Percentiles rank a stretch among this genome's conserved stretches.
phyloP scores from a whole-genome alignment of 2,329 filamentous ascomycete genomes.

The Dendrostoma leiphaemia region DNA sequence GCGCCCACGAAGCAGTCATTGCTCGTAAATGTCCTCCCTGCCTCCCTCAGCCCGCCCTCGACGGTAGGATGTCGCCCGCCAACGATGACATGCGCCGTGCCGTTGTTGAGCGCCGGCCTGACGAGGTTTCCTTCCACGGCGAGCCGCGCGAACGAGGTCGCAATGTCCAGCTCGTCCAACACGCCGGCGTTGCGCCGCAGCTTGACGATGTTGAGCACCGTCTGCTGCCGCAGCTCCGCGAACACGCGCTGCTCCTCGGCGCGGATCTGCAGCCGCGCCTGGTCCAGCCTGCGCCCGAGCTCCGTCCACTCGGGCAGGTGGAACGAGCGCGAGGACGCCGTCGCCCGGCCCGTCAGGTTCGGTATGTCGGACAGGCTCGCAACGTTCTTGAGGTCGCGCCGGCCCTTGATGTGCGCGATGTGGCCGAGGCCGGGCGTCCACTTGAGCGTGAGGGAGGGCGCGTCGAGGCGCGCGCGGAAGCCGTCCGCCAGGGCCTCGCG shows the following conservation, averaged over 20 bases:
- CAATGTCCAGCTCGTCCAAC: constrained; percentile 89
- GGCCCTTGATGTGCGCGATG: constrained; percentile 86
- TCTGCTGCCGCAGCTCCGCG: constrained; percentile 66
- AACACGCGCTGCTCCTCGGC: constrained; percentile 84
- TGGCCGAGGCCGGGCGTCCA: constrained; percentile 89
- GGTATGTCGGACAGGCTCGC: constrained; percentile 45
- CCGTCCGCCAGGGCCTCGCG: constrained; percentile 59
- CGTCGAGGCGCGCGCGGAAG: constrained; percentile 61
- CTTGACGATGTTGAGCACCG: constrained; percentile 79
- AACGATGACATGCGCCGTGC: constrained; percentile 69
- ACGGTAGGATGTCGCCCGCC: constrained; percentile 92
- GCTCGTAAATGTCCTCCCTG: constrained; percentile 77
- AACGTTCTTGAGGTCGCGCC: constrained; percentile 49
- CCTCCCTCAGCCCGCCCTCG: constrained; percentile 74
- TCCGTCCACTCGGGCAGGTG: constrained; percentile 80
- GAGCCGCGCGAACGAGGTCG: constrained; percentile 78
- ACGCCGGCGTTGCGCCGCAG: constrained; percentile 87
- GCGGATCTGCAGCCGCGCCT: constrained; percentile 73
- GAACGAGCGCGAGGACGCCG: constrained; percentile 81
- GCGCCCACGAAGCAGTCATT: constrained; percentile 85
- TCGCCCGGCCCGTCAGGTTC: constrained; percentile 44
- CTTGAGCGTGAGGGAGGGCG: constrained; percentile 69
- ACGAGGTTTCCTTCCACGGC: constrained; percentile 72
- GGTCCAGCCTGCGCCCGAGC: constrained; percentile 77
- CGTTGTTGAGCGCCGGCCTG: constrained; percentile 68